These are phyloP conservation scores for Cladophialophora yegresii DNA, from an alignment of 2,329 filamentous ascomycete genomes.

Conservation along the genomic window DNA sequence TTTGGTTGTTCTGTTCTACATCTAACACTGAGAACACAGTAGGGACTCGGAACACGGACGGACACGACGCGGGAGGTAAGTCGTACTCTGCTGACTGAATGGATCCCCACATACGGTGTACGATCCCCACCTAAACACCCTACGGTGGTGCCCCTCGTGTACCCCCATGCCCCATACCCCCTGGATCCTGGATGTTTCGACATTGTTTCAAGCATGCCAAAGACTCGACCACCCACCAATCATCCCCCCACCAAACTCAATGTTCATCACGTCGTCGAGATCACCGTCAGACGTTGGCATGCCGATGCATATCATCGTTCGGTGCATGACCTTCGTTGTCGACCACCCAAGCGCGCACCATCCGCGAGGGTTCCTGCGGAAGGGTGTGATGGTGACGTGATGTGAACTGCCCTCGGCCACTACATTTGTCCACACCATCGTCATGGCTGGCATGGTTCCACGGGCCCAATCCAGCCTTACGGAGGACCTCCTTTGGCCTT, in stretches of 20 bases:
- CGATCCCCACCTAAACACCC: background rate
- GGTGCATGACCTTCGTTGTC: slow-evolving; percentile 1
- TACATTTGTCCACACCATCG: background rate
- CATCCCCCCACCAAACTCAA: background rate
- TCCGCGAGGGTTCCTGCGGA: background rate
- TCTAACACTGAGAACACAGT: background rate
- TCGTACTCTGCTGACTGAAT: background rate
- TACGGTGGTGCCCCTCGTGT: too few relatives aligned
- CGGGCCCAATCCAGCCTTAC: background rate
- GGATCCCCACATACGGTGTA: background rate
- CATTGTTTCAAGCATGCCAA: slow-evolving; percentile 14
- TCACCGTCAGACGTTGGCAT: background rate
- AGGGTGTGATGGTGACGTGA: background rate
- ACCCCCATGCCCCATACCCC: background rate
- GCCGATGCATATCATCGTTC: background rate
- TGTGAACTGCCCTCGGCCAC: background rate
- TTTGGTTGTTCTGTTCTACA: background rate
- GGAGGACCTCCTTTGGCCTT: background rate
- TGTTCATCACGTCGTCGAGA: background rate
- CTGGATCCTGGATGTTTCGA: slow-evolving; percentile 14
- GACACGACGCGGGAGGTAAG: too few relatives aligned
- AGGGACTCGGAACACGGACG: too few relatives aligned
- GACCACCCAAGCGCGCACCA: slow-evolving; percentile 10
- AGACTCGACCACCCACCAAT: slow-evolving; percentile 12
- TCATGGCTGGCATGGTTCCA: background rate